Percentiles rank a stretch among this genome's conserved stretches.
These are phyloP conservation scores for Solanum chacoense DNA, from an alignment of 305 asterid genomes.

Conservation along the genomic window DNA sequence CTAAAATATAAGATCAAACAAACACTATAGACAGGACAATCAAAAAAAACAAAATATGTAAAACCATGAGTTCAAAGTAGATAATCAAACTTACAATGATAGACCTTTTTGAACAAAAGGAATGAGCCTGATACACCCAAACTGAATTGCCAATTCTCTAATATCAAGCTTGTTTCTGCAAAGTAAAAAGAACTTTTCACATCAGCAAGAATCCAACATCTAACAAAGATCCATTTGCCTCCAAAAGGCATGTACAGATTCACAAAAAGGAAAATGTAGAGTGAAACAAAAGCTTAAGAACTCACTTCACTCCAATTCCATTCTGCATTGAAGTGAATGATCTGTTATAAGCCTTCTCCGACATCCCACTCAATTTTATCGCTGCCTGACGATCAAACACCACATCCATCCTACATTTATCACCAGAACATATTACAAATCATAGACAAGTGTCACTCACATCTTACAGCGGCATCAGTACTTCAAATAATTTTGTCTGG, in stretches of 20 bases:
- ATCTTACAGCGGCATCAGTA: neutral
- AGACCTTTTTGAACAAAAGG: slow-evolving; percentile 69
- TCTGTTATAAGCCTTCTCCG: slow-evolving; percentile 80
- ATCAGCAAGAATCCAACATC: neutral
- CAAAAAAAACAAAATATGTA: neutral
- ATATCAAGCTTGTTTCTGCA: slow-evolving; percentile 78
- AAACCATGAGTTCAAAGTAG: neutral
- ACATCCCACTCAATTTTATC: slow-evolving; percentile 67
- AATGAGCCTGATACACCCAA: slow-evolving; percentile 78
- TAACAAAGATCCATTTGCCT: neutral
- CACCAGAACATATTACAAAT: neutral
- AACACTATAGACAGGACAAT: neutral
- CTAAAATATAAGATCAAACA: neutral
- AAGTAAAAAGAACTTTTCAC: neutral
- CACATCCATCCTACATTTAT: slow-evolving; percentile 51
- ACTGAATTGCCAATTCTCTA: slow-evolving; percentile 83
- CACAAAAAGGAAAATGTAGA: neutral
- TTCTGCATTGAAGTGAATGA: slow-evolving; percentile 89
- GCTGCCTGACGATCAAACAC: slow-evolving; percentile 71
- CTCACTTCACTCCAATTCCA: slow-evolving; percentile 82
- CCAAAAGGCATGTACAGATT: neutral
- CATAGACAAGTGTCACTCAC: neutral
- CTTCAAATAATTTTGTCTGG: neutral
- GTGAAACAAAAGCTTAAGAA: neutral
- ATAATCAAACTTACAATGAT: slow-evolving; percentile 38